Evolutionary conservation across 106 monocot species (phyloP), one percentile per base, ranked within the genome.

Genomic region (Xerophyta viscosa): DNA sequence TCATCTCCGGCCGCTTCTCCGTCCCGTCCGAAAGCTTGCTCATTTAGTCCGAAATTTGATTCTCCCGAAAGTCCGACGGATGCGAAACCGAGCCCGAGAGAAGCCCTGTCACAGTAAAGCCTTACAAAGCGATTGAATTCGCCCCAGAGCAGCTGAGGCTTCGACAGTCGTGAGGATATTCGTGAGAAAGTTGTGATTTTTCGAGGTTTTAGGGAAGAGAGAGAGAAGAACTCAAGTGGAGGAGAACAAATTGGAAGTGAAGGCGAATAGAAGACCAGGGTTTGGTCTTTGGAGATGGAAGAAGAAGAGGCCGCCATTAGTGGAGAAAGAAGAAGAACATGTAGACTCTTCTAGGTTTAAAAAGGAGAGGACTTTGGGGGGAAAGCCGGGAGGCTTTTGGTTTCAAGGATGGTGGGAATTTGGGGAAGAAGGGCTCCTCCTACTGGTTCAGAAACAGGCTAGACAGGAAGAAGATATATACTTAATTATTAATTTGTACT

Each of bases 51-150:
- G 0, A 46, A 46, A 46, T 46, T 46, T 20, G 21, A 20, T 10
- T 31, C 20, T 20, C 4, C 27, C 30, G 56, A 12, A 24, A 57
- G n/a, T 37, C 66, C 42, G 13, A 46, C 17, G 10, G 66, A 48
- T 12, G 54, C 48, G 27, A 66, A 65, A 19, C 29, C 57, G 17
- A 58, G 60, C 25, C 66, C 51, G 4, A 57, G 6, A 3, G 72
- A 68, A 20, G 10, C 4, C 11, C 52, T 49, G 6, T 60, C 59
- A 53, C 64, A 65, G 56, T 72, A 55, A 18, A 64, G 21, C 44
- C 54, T 67, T 11, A 73, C 24, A 28, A 79, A 65, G 14, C 72
- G 64, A 29, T 73, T 73, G 78, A 73, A 79, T 59, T 69, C 68
- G 20, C 42, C 44, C 68, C 57, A 64, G 26, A 78, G 52, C n/a